These are phyloP conservation scores for Cladosporium sp. DNA, from an alignment of 2,329 filamentous ascomycete genomes.

Conservation along the genomic window DNA sequence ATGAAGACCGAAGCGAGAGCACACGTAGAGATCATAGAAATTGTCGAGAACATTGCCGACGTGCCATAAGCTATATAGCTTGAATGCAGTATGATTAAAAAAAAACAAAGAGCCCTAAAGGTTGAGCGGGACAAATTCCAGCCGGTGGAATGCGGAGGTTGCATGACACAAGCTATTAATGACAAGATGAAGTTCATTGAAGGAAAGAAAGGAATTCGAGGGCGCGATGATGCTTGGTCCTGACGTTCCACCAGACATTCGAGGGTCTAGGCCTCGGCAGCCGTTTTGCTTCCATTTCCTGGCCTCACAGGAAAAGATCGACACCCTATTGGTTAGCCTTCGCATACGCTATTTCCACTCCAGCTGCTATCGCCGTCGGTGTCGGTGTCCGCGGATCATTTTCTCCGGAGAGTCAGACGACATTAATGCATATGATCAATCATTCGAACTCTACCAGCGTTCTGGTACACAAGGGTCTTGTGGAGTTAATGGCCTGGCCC, in stretches of 20 bases:
- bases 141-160: too few species aligned
- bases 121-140: too few species aligned
- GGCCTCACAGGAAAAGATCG: slow-evolving; percentile 63
- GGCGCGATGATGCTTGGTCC: slow-evolving; percentile 32
- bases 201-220: too few species aligned
- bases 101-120: too few species aligned
- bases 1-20: neutral
- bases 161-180: too few species aligned
- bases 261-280: slow-evolving; percentile 86
- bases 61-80: too few species aligned
- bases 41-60: neutral
- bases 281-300: slow-evolving; percentile 68
- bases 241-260: slow-evolving; percentile 87
- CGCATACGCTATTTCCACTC: slow-evolving; percentile 72
- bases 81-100: too few species aligned
- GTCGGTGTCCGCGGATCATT: slow-evolving; percentile 63
- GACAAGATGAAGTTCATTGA: too few species aligned
- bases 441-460: slow-evolving; percentile 86
- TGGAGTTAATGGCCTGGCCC: slow-evolving; percentile 74
- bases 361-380: slow-evolving; percentile 76
- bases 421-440: slow-evolving; percentile 77
- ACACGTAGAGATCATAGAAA: neutral
- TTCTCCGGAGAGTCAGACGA: slow-evolving; percentile 53
- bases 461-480: slow-evolving; percentile 34
- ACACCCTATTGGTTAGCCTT: slow-evolving; percentile 71